Percentiles rank a stretch among this genome's conserved stretches.
Evolutionary conservation across 2,329 filamentous ascomycete genomes (phyloP).

Genomic region (Cordyceps pruinosa): DNA sequence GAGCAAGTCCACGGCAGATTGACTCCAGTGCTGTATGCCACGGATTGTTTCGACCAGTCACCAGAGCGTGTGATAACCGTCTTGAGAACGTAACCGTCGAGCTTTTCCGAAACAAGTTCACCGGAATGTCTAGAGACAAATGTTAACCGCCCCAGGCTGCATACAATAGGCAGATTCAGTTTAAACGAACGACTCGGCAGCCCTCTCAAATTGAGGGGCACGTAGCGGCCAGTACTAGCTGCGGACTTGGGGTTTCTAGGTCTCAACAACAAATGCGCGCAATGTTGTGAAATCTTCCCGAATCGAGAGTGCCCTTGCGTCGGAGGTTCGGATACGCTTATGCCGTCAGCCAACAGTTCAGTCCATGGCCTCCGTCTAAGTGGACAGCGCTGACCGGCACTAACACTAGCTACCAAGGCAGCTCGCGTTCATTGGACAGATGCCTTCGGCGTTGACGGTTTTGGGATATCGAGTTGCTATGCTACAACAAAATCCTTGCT

Average conservation of each 20-base stretch:
- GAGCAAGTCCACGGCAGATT: neutral
- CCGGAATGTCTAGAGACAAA: no score
- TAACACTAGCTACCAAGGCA: neutral
- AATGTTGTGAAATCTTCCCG: neutral
- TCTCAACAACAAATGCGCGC: neutral
- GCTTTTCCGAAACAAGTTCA: no score
- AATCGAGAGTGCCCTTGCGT: neutral
- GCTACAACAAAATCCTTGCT: neutral
- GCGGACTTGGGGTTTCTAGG: neutral
- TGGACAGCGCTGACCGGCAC: slow-evolving; percentile 4
- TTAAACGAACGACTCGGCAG: no score
- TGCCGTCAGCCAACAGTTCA: neutral
- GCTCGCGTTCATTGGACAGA: neutral
- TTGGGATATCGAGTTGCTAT: neutral
- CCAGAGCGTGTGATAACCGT: no score
- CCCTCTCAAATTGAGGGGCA: no score
- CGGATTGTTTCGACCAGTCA: no score
- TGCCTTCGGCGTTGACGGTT: neutral
- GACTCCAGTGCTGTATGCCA: neutral
- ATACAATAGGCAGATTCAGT: no score
- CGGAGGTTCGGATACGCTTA: neutral
- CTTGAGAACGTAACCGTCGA: no score
- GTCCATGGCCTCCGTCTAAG: neutral
- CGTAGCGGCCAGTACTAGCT: no score
- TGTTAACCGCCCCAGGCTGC: no score